phyloP scores from a whole-genome alignment of 2,329 filamentous ascomycete species.

The Knoxdaviesia proteae region DNA sequence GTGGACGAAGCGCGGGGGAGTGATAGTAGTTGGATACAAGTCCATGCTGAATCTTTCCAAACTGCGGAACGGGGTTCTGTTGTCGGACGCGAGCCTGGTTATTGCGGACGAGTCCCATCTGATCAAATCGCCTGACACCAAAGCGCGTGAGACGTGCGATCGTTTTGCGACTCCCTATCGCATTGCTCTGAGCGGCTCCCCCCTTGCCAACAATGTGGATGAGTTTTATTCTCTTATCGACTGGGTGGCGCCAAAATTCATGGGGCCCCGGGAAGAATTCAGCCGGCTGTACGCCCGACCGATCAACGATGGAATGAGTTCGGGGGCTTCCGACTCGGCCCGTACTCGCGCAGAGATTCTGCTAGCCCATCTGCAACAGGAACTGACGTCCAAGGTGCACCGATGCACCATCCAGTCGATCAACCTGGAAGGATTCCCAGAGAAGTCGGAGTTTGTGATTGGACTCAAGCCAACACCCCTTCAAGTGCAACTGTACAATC shows the following conservation, averaged over 20 bases:
- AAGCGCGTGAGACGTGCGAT: conserved; percentile 29
- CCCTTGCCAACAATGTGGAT: conserved; percentile 61
- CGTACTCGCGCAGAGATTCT: conserved; percentile 37
- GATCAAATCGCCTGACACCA: conserved; percentile 44
- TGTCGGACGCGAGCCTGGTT: conserved; percentile 41
- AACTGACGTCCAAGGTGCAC: conserved; percentile 59
- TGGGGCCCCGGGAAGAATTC: conserved; percentile 51
- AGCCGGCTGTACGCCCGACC: conserved; percentile 46
- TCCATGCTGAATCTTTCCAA: too few species aligned
- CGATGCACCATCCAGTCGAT: conserved; percentile 50
- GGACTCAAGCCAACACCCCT: conserved; percentile 46
- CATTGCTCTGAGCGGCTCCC: conserved; percentile 73
- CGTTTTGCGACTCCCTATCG: conserved; percentile 46
- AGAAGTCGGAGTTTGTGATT: conserved; percentile 67
- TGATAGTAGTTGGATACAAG: conserved; percentile 58
- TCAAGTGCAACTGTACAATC: conserved; percentile 42
- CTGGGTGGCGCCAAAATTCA: conserved; percentile 64
- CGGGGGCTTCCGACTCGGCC: too few species aligned
- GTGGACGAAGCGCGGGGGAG: conserved; percentile 47
- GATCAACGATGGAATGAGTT: conserved; percentile 39
- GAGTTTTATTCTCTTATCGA: conserved; percentile 80
- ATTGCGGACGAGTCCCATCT: conserved; percentile 71
- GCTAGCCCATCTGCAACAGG: conserved; percentile 48
- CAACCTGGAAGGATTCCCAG: conserved; percentile 38
- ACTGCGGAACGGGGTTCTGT: too few species aligned